Evolutionary conservation across 805 yeast species (phyloP).

Genomic region (Candida broadrunensis): DNA sequence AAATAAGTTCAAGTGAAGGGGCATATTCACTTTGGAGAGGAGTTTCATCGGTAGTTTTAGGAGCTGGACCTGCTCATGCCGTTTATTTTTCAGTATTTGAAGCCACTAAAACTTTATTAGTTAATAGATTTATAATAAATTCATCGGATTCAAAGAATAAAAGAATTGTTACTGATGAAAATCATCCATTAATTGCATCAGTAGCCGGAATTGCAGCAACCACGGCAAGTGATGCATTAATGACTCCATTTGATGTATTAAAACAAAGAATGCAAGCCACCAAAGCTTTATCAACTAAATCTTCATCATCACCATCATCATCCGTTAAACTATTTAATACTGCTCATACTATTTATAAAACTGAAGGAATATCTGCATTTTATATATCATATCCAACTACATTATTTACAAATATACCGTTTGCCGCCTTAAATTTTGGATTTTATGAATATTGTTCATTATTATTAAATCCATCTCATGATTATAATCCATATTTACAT

Average conservation of each 20-base stretch:
- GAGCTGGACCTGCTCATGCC: slow-evolving; percentile 99
- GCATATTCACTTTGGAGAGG: slow-evolving; percentile 91
- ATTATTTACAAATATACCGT: slow-evolving; percentile 85
- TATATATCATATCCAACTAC: slow-evolving; percentile 95
- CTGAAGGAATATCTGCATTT: slow-evolving; percentile 77
- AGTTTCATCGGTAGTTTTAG: slow-evolving; percentile 83
- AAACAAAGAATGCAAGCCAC: slow-evolving; percentile 89
- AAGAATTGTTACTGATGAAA: slow-evolving; percentile 53
- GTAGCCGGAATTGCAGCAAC: slow-evolving; percentile 91
- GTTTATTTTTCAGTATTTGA: slow-evolving; percentile 95
- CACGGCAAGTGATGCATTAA: slow-evolving; percentile 87
- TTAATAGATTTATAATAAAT: slow-evolving; percentile 33
- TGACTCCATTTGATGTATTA: slow-evolving; percentile 96
- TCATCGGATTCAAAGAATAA: slow-evolving; percentile 24
- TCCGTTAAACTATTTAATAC: slow-evolving; percentile 30
- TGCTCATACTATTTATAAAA: slow-evolving; percentile 48
- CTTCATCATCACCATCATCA: not conserved
- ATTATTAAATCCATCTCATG: slow-evolving; percentile 70
- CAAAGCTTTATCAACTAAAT: slow-evolving; percentile 4
- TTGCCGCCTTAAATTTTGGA: slow-evolving; percentile 91
- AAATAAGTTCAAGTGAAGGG: slow-evolving; percentile 85
- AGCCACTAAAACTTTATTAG: slow-evolving; percentile 60
- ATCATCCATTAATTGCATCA: slow-evolving; percentile 81
- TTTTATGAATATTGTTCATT: slow-evolving; percentile 84
- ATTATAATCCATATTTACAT: slow-evolving; percentile 86